A percentile compares a stretch with the other conserved stretches of the same genome.
phyloP scores from a whole-genome alignment of 176 grass and related monocot species.

The Oryza punctata region DNA sequence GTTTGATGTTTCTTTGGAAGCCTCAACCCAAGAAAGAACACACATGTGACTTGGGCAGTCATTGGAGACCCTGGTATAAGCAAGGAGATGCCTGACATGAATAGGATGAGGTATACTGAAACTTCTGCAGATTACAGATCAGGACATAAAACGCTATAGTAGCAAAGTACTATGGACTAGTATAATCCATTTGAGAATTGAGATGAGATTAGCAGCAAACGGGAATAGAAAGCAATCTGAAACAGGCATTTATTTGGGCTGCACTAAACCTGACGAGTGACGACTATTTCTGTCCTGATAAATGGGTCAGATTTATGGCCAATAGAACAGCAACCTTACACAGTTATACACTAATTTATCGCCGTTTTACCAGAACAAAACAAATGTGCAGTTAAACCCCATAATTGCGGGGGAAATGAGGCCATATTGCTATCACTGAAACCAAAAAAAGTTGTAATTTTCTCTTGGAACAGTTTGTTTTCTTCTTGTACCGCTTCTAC shows the following conservation, averaged over 20 bases:
- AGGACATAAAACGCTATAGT: not conserved
- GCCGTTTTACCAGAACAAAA: not conserved
- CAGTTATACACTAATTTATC: not conserved
- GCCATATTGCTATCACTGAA: not conserved
- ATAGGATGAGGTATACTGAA: not conserved
- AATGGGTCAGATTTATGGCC: not conserved
- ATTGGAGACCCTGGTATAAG: no score
- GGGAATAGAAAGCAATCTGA: not conserved
- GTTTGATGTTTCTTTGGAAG: not conserved
- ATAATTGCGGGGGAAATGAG: not conserved
- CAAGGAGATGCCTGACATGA: not conserved
- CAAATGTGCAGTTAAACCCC: not conserved
- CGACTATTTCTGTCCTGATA: constrained; percentile 9
- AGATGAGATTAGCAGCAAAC: not conserved
- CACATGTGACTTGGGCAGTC: not conserved
- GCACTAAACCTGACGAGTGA: not conserved
- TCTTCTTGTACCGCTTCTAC: not conserved
- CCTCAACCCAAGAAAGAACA: not conserved
- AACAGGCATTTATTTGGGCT: not conserved
- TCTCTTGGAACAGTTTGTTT: not conserved
- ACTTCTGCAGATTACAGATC: not conserved
- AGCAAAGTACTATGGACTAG: not conserved
- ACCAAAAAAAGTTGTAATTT: not conserved
- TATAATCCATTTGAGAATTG: not conserved
- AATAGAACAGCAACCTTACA: not conserved